phyloP scores from a whole-genome alignment of 495 filamentous ascomycete species.

The Neurospora intermedia region DNA sequence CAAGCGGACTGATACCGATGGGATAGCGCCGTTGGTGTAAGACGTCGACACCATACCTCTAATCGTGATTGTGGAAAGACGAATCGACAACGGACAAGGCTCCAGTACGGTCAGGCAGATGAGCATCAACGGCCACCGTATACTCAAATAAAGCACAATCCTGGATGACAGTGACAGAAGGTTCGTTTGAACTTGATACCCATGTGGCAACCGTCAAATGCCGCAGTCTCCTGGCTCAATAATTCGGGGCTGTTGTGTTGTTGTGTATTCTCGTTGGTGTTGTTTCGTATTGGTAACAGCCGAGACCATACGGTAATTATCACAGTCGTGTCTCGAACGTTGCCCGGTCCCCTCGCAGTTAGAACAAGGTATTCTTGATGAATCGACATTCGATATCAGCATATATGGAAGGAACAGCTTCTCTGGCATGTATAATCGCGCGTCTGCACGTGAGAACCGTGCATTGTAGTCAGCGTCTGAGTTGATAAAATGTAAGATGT shows the following conservation, averaged over 20 bases:
- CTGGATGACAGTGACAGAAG: background rate
- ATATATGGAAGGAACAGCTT: background rate
- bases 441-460: background rate
- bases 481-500: background rate
- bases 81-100: constrained; percentile 43
- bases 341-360: background rate
- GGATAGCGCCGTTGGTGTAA: constrained; percentile 23
- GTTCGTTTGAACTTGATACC: background rate
- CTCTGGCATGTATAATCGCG: background rate
- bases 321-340: background rate
- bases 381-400: background rate
- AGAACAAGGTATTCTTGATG: background rate
- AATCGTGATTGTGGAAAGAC: constrained; percentile 31
- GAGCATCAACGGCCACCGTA: constrained; percentile 45
- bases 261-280: background rate
- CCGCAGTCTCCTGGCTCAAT: background rate
- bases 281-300: no score
- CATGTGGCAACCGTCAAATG: background rate
- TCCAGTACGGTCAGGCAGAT: constrained; percentile 27
- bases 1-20: constrained; percentile 38
- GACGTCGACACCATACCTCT: constrained; percentile 28
- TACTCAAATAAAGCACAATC: constrained; percentile 36
- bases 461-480: background rate
- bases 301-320: no score
- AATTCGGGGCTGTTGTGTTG: background rate